A percentile compares a stretch with the other conserved stretches of the same genome.
phyloP scores from a whole-genome alignment of 2,329 filamentous ascomycete genomes.

The Arthrobotrys pseudoclavata region DNA sequence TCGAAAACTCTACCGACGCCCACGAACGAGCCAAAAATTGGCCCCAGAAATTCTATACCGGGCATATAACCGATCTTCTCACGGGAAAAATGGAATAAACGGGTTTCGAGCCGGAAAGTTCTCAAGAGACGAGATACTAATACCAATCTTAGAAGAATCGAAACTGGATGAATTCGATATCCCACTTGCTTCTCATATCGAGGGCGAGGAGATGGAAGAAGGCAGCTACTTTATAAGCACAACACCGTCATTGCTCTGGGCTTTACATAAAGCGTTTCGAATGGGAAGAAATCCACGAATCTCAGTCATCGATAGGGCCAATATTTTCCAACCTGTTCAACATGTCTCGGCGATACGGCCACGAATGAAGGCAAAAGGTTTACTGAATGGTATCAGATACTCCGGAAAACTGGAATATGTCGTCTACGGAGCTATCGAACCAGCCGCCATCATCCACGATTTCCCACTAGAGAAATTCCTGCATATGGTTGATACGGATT shows the following conservation, averaged over 20 bases:
- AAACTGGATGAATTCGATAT: not conserved
- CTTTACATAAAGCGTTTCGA: constrained; percentile 18
- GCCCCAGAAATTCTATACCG: constrained; percentile 11
- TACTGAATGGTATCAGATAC: constrained; percentile 10
- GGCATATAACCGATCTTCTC: constrained; percentile 15
- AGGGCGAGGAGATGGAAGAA: not conserved
- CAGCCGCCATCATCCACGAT: constrained; percentile 12
- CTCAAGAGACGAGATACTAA: not conserved
- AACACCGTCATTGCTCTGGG: constrained; percentile 23
- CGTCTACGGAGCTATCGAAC: not conserved
- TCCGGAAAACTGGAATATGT: constrained; percentile 33
- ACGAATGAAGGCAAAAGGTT: not conserved
- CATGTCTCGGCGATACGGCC: not conserved
- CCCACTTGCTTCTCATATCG: not conserved
- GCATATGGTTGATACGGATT: not conserved
- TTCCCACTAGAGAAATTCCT: constrained; percentile 9
- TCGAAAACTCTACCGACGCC: not conserved
- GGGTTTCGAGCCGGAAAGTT: constrained; percentile 34
- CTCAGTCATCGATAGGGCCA: constrained; percentile 11
- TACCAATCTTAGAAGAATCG: not conserved
- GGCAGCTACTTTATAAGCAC: constrained; percentile 42
- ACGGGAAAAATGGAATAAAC: constrained; percentile 12
- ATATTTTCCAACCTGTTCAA: not conserved
- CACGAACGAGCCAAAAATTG: not conserved
- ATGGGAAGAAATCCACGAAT: constrained; percentile 5